These are phyloP conservation scores for Rhexocercosporidium sp. DNA, from an alignment of 2,329 filamentous ascomycete genomes.

Conservation along the genomic window DNA sequence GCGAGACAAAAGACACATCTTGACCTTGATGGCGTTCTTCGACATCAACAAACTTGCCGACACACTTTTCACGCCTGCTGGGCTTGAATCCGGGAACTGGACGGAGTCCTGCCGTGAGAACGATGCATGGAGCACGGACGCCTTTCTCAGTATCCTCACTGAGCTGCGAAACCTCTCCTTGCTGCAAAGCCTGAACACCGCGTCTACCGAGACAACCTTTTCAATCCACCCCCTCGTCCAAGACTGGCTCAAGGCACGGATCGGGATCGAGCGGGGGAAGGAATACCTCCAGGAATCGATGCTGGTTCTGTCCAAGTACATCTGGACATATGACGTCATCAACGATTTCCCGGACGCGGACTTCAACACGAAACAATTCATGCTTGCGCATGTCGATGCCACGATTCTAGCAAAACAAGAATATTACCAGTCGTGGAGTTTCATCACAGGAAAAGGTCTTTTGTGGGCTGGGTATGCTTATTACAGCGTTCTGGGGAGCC, in stretches of 20 bases:
- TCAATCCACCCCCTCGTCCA: slow-evolving; percentile 34
- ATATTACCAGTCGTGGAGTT: background rate
- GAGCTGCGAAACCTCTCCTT: slow-evolving; percentile 32
- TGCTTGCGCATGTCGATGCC: background rate
- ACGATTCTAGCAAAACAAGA: background rate
- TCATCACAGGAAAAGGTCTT: background rate
- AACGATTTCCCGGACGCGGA: no score
- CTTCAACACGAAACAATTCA: background rate
- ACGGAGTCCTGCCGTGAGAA: background rate
- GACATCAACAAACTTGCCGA: slow-evolving; percentile 22
- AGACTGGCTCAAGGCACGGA: slow-evolving; percentile 17
- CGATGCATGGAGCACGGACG: background rate
- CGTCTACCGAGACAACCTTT: slow-evolving; percentile 19
- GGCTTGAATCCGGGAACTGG: background rate
- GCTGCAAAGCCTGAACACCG: slow-evolving; percentile 23
- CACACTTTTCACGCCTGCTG: background rate
- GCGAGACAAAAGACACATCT: slow-evolving; percentile 21
- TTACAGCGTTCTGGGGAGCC: slow-evolving; percentile 6
- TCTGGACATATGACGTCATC: background rate
- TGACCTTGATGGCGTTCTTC: slow-evolving; percentile 35
- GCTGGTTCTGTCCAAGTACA: background rate
- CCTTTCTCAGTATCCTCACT: slow-evolving; percentile 20
- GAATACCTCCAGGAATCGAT: background rate
- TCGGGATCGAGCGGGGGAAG: background rate
- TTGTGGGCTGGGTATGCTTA: background rate